Conservation (phyloP, 2,329 filamentous ascomycete species). For the Diaporthe sp. region DNA sequence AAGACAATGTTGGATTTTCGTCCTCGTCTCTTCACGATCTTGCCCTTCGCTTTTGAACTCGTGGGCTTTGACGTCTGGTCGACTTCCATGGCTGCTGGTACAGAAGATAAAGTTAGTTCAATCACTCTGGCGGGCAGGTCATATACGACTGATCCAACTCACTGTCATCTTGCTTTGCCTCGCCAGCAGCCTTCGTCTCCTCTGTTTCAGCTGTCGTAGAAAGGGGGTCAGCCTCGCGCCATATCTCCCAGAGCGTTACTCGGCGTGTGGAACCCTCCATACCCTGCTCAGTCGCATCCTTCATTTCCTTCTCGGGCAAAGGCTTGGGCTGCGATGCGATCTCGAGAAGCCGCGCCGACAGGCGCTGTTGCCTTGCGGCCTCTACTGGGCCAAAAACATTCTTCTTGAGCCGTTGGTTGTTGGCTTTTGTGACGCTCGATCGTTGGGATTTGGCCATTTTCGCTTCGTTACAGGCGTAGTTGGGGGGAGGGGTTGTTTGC, state of each 20-base stretch:
- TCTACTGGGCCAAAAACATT: constrained; percentile 88
- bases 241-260: neutral
- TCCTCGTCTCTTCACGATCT: constrained; percentile 66
- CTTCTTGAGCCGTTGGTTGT: constrained; percentile 82
- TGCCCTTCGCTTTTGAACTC: constrained; percentile 56
- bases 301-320: constrained; percentile 49
- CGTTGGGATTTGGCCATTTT: constrained; percentile 89
- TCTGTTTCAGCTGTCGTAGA: constrained; percentile 36
- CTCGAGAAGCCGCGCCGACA: constrained; percentile 87
- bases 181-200: constrained; percentile 43
- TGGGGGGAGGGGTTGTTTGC: neutral
- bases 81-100: constrained; percentile 64
- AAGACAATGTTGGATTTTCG: constrained; percentile 71
- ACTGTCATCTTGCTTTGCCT: constrained; percentile 44
- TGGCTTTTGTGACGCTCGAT: constrained; percentile 82
- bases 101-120: neutral
- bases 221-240: neutral
- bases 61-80: constrained; percentile 55
- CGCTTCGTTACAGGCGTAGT: neutral
- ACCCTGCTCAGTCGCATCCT: constrained; percentile 60
- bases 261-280: constrained; percentile 38
- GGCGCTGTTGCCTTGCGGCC: constrained; percentile 80
- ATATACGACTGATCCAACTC: constrained; percentile 35
- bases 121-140: neutral
- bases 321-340: constrained; percentile 82